A percentile compares a stretch with the other conserved stretches of the same genome.
Conservation (phyloP, 1,284 basidiomycete species). For the Porogramme epimiltina region DNA sequence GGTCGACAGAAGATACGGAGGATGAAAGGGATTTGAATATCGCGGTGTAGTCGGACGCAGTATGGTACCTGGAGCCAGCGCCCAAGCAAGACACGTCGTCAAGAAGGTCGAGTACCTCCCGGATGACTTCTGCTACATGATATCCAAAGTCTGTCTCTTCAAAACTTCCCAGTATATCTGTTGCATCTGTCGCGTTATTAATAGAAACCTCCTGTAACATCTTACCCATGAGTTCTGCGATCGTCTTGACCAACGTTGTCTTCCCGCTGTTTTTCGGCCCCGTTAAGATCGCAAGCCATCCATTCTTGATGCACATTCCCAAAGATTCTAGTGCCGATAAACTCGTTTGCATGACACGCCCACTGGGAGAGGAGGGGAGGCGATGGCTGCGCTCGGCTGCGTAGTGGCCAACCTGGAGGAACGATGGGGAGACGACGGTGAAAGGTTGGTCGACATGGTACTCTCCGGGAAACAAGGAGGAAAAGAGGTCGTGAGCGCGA, state of each 20-base stretch:
- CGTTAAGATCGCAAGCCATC: slow-evolving; percentile 89
- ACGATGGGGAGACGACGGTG: slow-evolving; percentile 53
- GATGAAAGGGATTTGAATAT: slow-evolving; percentile 1
- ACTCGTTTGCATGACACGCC: slow-evolving; percentile 63
- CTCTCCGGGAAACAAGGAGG: slow-evolving; percentile 54
- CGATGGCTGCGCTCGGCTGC: slow-evolving; percentile 48
- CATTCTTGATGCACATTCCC: slow-evolving; percentile 73
- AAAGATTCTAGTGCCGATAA: slow-evolving; percentile 77
- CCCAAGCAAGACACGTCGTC: slow-evolving; percentile 42
- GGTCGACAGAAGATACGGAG: neutral
- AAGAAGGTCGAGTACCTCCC: slow-evolving; percentile 42
- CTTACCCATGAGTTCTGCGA: slow-evolving; percentile 77
- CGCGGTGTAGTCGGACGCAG: slow-evolving; percentile 6
- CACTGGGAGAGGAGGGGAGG: slow-evolving; percentile 40
- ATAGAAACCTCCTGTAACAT: slow-evolving; percentile 76
- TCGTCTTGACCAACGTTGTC: slow-evolving; percentile 69
- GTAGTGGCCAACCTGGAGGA: slow-evolving; percentile 76
- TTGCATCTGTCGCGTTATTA: slow-evolving; percentile 90
- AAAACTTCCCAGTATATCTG: slow-evolving; percentile 94
- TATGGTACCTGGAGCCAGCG: slow-evolving; percentile 34
- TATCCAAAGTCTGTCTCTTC: slow-evolving; percentile 78
- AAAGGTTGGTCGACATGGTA: slow-evolving; percentile 33
- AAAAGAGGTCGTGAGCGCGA: slow-evolving; percentile 65
- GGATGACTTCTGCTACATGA: slow-evolving; percentile 41
- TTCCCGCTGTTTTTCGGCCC: slow-evolving; percentile 83